Conservation (phyloP, 108 stramenopile genomes). For the Skeletonema potamos region DNA sequence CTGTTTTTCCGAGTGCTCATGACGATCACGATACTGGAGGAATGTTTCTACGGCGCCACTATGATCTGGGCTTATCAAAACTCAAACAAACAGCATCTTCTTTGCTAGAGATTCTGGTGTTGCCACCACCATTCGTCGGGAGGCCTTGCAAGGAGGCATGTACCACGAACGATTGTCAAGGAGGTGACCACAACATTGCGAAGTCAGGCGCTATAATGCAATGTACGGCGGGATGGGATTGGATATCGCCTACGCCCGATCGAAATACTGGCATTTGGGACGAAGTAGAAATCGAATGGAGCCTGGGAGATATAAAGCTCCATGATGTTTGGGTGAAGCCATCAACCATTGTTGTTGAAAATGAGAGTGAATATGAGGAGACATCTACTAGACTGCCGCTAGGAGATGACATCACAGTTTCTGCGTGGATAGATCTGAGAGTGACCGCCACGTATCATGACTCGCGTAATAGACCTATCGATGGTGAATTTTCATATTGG, state of each 20-base stretch:
- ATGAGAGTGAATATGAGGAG: neutral
- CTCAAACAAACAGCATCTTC: neutral
- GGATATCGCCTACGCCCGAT: constrained; percentile 47
- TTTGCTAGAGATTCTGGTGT: constrained; percentile 30
- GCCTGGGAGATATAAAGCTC: constrained; percentile 23
- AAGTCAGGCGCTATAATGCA: constrained; percentile 50
- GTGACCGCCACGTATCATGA: constrained; percentile 20
- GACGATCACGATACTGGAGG: constrained; percentile 19
- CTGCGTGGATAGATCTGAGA: constrained; percentile 23
- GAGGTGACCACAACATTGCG: constrained; percentile 56
- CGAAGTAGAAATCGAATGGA: constrained; percentile 29
- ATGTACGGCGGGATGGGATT: constrained; percentile 61
- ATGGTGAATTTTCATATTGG: constrained; percentile 13
- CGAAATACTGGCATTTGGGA: constrained; percentile 48
- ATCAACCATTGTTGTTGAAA: neutral
- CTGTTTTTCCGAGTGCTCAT: neutral
- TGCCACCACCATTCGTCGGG: constrained; percentile 33
- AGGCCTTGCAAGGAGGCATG: neutral
- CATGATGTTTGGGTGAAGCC: constrained; percentile 29
- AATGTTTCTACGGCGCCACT: constrained; percentile 36
- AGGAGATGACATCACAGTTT: constrained; percentile 29
- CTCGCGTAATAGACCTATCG: neutral
- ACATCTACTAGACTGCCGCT: constrained; percentile 10
- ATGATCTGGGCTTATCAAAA: constrained; percentile 15
- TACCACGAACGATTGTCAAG: constrained; percentile 31